Evolutionary conservation across 495 filamentous ascomycete species (phyloP).

Genomic region (Venustampulla echinocandica): DNA sequence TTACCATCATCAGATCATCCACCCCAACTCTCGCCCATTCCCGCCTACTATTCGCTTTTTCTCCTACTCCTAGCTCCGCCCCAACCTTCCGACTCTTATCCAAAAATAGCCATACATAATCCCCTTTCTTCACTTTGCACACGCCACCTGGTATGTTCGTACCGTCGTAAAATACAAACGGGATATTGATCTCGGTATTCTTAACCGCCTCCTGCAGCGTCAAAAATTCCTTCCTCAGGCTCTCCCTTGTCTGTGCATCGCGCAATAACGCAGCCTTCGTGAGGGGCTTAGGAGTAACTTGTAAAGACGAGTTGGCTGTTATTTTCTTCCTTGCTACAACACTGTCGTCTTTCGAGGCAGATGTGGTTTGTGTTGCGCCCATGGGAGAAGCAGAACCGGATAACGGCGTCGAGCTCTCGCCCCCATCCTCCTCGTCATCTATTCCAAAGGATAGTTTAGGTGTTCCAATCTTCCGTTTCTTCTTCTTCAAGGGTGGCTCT

Average conservation of each 20-base stretch:
- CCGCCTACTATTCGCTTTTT: slow-evolving; percentile 54
- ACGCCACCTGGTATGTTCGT: slow-evolving; percentile 81
- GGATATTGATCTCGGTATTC: slow-evolving; percentile 79
- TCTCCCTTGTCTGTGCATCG: slow-evolving; percentile 75
- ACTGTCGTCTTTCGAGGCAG: slow-evolving; percentile 18
- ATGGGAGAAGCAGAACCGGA: slow-evolving; percentile 21
- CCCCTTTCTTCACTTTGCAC: slow-evolving; percentile 85
- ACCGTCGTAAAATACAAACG: slow-evolving; percentile 98
- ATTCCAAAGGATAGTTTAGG: slow-evolving; percentile 66
- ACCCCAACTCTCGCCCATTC: slow-evolving; percentile 92
- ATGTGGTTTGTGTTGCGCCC: slow-evolving; percentile 27
- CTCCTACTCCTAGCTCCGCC: slow-evolving; percentile 67
- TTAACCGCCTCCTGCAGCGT: slow-evolving; percentile 79
- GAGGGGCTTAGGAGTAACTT: slow-evolving; percentile 64
- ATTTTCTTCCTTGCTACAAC: slow-evolving; percentile 36
- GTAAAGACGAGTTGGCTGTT: slow-evolving; percentile 57
- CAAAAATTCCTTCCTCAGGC: slow-evolving; percentile 77
- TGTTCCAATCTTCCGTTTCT: slow-evolving; percentile 59
- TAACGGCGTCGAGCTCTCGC: slow-evolving; percentile 3
- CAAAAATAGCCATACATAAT: slow-evolving; percentile 82
- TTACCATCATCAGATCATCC: slow-evolving; percentile 93
- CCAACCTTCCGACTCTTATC: slow-evolving; percentile 86
- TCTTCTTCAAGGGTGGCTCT: slow-evolving; percentile 39
- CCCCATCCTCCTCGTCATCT: slow-evolving; percentile 41
- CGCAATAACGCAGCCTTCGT: slow-evolving; percentile 78